A percentile compares a stretch with the other conserved stretches of the same genome.
Conservation (phyloP, 805 yeast genomes). For the Allodekkera sacchari region DNA sequence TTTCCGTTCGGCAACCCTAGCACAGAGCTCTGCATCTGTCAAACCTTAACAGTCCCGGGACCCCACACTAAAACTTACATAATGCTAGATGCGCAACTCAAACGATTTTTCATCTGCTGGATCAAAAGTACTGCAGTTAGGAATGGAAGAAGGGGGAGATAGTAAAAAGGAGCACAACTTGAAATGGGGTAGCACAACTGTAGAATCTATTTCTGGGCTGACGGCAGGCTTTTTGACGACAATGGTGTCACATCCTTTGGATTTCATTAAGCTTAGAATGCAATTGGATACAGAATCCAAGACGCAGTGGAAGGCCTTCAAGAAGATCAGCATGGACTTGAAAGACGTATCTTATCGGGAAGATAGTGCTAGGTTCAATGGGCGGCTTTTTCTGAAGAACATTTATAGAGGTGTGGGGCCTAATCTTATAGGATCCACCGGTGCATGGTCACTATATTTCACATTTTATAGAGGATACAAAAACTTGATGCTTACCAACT, state of each 20-base stretch:
- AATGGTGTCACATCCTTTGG: constrained; percentile 79
- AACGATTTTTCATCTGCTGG: too few relatives aligned
- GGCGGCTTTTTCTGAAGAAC: constrained; percentile 18
- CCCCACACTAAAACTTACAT: too few relatives aligned
- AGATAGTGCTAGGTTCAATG: background rate
- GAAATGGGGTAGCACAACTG: constrained; percentile 8
- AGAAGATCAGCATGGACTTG: constrained; percentile 14
- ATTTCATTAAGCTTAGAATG: constrained; percentile 71
- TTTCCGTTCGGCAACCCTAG: too few relatives aligned
- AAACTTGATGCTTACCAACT: constrained; percentile 9
- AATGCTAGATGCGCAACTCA: too few relatives aligned
- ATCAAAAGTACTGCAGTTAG: too few relatives aligned
- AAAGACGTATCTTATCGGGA: constrained; percentile 8
- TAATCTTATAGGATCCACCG: constrained; percentile 73
- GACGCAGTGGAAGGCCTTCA: constrained; percentile 22
- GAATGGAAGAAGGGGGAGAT: background rate
- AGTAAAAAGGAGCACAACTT: background rate
- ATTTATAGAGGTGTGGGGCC: constrained; percentile 73
- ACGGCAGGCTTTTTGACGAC: constrained; percentile 80
- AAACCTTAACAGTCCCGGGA: too few relatives aligned
- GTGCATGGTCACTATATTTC: constrained; percentile 88
- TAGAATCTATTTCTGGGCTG: constrained; percentile 63
- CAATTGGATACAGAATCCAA: constrained; percentile 46
- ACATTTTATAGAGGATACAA: constrained; percentile 63
- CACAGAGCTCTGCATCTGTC: too few relatives aligned